A percentile compares a stretch with the other conserved stretches of the same genome.
Evolutionary conservation across 768 basidiomycete species (phyloP).

Genomic region (Leccinum boreale): DNA sequence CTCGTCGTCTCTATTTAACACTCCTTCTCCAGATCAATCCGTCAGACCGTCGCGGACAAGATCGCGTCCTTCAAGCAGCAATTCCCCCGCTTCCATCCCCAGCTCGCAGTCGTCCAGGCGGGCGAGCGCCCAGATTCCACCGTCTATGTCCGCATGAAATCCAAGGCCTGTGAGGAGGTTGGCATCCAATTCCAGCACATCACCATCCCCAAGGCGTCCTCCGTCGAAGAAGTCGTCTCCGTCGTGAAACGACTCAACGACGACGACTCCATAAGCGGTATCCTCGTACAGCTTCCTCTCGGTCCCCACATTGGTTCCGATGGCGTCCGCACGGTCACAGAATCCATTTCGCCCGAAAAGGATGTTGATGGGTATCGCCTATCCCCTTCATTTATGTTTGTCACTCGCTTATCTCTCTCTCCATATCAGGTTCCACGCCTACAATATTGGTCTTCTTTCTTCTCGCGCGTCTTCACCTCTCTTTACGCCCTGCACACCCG

Average conservation of each 20-base stretch:
- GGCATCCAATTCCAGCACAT: slow-evolving; percentile 88
- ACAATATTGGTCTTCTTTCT: slow-evolving; percentile 94
- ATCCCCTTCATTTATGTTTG: background rate
- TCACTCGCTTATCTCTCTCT: slow-evolving; percentile 5
- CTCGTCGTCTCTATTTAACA: slow-evolving; percentile 9
- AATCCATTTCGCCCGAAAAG: slow-evolving; percentile 89
- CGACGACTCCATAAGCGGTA: slow-evolving; percentile 78
- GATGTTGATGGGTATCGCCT: slow-evolving; percentile 88
- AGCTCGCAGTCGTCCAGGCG: slow-evolving; percentile 90
- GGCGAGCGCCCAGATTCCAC: slow-evolving; percentile 88
- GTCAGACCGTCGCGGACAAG: slow-evolving; percentile 66
- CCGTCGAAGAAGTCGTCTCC: slow-evolving; percentile 71
- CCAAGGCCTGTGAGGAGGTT: slow-evolving; percentile 90
- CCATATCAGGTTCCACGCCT: slow-evolving; percentile 82
- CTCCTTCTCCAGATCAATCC: slow-evolving; percentile 60
- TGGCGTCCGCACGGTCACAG: slow-evolving; percentile 89
- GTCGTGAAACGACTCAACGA: slow-evolving; percentile 79
- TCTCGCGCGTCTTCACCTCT: slow-evolving; percentile 87
- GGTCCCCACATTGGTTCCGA: slow-evolving; percentile 77
- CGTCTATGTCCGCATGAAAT: slow-evolving; percentile 96
- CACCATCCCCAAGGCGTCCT: slow-evolving; percentile 60
- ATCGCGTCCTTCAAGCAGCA: slow-evolving; percentile 62
- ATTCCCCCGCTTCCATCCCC: slow-evolving; percentile 87
- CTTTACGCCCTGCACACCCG: slow-evolving; percentile 93
- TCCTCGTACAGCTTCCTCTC: slow-evolving; percentile 94